Base-by-base conservation (phyloP, 495 filamentous ascomycete genomes). In the Platismatia glauca region DNA sequence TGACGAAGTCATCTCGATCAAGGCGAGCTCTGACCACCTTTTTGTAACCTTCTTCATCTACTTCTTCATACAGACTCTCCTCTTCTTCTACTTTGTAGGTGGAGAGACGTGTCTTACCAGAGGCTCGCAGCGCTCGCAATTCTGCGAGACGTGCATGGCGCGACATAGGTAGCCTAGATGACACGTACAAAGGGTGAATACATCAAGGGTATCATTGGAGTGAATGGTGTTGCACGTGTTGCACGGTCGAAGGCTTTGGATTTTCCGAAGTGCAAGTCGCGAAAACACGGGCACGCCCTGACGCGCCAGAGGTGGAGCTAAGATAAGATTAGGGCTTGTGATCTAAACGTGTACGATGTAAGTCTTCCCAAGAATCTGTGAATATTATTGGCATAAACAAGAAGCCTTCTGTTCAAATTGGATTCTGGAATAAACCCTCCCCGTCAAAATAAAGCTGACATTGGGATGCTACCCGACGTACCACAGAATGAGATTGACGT, bases 21-120 rank as follows among this genome's bases (percentile, higher is more conserved):
- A 98, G 79, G 27, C 95, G 88, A 52, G 87, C 84, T 43, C 93
- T 83, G 46, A 98, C 91, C 60, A 97, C 84, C 71, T 96, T 94
- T 75, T 96, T 96, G 80, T 98, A 98, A 56, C 89, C 88, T 69
- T 95, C 92, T 67, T 98, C 94, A 71, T 97, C 92, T 57, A 97
- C 91, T 72, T 96, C 93, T 61, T 97, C 93, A 76, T 96, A 98
- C 46, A 98, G 78, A 58, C 89, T 84, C 60, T 86, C 86, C 68
- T 88, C 88, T 59, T 97, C 86, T 72, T 89, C 82, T 62, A 97
- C 82, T 72, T 97, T 76, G 77, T 97, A 98, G n/a, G 83, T 86
- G 60, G 90, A 87, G 39, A 93, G 81, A 60, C 87, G 86, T 72
- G 90, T 97, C 78, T 95, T 95, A 71, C 94, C 94, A 15, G 92